Evolutionary conservation across 2,329 filamentous ascomycete species (phyloP), one percentile per base, ranked within the genome.

Genomic region (Hypoxylon sp.): DNA sequence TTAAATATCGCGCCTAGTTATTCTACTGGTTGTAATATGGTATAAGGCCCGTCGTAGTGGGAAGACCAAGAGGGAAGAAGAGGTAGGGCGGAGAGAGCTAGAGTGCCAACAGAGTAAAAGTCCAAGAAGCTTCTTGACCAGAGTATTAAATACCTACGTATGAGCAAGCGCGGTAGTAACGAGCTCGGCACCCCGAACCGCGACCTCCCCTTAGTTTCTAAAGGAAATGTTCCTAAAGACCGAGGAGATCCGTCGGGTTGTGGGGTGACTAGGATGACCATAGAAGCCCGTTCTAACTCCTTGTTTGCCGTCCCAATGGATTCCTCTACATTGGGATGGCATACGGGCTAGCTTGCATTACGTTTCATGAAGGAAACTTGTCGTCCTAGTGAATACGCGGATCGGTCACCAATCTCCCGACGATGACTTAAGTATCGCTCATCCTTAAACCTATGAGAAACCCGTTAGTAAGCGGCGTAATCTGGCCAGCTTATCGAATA

Each of bases 321-420:
- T 39, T 37, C 32, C 12, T 16, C 25, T 23, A 43, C 16, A 41
- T 23, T 23, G 51, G 51, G 52, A 57, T 34, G 32, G 52, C 19
- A 61, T 56, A 59, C 39, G 45, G 32, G 16, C 51, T 61, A 69
- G 57, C 48, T 62, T 58, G 65, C 65, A 65, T 67, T 58, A 61
- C 52, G 61, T 68, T 67, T 51, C 65, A 62, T 59, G 50, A 54
- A 5, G 50, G 32, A 16, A 25, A 12, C 27, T 50, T 23, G 34
- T 64, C 57, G 30, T 63, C 48, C 43, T 61, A 61, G 56, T 57
- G 23, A 45, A 21, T 34, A 67, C 54, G 58, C 48, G 37, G 30
- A 61, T 70, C 69, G 69, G 69, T 61, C 51, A 39, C 55, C 61
- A 68, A 69, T 70, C 55, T 23, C 69, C 69, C 69, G 69, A 70